Base-by-base conservation (phyloP, 495 filamentous ascomycete genomes). In the Glutinoglossum americanum region DNA sequence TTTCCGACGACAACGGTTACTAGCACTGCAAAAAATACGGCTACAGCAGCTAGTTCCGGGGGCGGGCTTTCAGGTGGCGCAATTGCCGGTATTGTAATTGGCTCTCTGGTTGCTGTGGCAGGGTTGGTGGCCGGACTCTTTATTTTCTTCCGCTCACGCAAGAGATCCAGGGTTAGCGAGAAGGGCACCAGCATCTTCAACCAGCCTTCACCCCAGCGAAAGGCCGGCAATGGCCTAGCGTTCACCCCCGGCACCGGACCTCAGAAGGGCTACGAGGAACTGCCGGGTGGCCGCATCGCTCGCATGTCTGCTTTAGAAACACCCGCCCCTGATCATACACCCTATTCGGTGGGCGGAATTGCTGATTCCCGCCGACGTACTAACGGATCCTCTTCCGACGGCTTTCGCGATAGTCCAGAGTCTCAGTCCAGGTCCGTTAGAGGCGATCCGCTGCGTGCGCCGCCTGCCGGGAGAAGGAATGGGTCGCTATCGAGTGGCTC, bases 291-390 rank as follows among this genome's bases (percentile, higher is more conserved):
- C 37, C 81, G 93, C 47, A 89, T 99, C 51, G 84, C 92, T 9
- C 80, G 93, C 37, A 97, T 99, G 93, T 89, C 90, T 32, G 93
- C 93, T 13, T 71, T 99, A 35, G 89, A 96, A 66, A 80, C 23
- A 4, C 59, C 59, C 7, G 32, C 57, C 19, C 17, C 19, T 11
- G 54, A 51, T 23, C 48, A 78, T 13, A 77, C 80, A 0, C 75
- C 79, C 5, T 75, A 68, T 21, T 76, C 71, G 1, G 73, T 69
- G 21, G 57, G 57, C 21, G 55, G 25, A 17, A 23, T 54, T 28
- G 32, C 37, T 15, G 44, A 35, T 26, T 57, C 53, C 30, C 33
- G 32, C 7, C 17, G 54, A 28, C 51, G 44, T 3, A n/a, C 8
- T 23, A 27, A 58, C n/a, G 79, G 80, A 39, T 89, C 88, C 3